Evolutionary conservation across 495 filamentous ascomycete species (phyloP).

Genomic region (Neurospora terricola): DNA sequence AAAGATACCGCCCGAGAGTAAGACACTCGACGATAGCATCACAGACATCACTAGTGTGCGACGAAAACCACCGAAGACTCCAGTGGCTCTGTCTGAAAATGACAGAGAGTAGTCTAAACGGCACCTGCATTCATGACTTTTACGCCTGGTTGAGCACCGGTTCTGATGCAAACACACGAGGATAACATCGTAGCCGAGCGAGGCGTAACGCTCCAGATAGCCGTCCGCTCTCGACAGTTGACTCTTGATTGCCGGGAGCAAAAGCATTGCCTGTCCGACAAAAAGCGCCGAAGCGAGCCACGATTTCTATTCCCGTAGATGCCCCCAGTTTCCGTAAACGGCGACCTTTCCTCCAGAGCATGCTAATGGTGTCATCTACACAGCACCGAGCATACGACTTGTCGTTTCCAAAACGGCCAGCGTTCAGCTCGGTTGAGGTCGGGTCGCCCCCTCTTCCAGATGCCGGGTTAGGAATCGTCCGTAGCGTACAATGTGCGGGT

Average conservation of each 20-base stretch:
- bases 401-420: not conserved
- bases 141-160: too few relatives aligned
- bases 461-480: not conserved
- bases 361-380: too few relatives aligned
- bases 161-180: not conserved
- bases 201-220: not conserved
- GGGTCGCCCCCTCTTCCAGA: not conserved
- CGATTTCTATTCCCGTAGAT: not conserved
- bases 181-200: not conserved
- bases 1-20: not conserved
- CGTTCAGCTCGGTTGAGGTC: not conserved
- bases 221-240: not conserved
- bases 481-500: not conserved
- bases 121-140: too few relatives aligned
- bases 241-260: not conserved
- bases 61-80: not conserved
- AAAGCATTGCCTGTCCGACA: not conserved
- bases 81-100: not conserved
- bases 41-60: not conserved
- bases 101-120: not conserved
- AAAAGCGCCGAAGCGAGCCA: not conserved
- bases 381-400: not conserved
- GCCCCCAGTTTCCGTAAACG: not conserved
- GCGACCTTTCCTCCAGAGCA: not conserved
- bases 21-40: not conserved